These are phyloP conservation scores for Hypoxylon perforatum DNA, from an alignment of 495 filamentous ascomycete genomes.

Conservation along the genomic window DNA sequence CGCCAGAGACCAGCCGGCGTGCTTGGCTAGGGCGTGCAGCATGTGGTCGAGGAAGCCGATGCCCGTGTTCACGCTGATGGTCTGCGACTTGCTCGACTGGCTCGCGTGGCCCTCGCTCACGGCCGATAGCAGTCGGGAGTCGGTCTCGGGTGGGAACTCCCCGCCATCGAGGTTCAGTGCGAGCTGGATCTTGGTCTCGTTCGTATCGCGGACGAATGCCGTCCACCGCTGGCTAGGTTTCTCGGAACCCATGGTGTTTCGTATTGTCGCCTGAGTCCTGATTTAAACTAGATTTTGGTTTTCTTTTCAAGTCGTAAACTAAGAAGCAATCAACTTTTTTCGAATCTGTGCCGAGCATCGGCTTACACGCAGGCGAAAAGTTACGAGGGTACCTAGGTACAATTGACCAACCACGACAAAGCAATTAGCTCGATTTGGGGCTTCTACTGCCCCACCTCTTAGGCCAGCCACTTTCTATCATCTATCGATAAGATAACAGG, in stretches of 20 bases:
- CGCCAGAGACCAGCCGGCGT: conserved; percentile 89
- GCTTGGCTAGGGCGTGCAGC: conserved; percentile 96
- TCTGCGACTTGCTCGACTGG: conserved; percentile 82
- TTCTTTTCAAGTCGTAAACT: neutral
- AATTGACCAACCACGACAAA: conserved; percentile 38
- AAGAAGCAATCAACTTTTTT: conserved; percentile 17
- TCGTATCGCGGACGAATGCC: conserved; percentile 84
- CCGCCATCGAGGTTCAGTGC: conserved; percentile 95
- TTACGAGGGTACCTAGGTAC: conserved; percentile 8
- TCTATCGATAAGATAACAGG: conserved; percentile 36
- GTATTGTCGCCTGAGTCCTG: neutral
- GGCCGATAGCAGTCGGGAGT: conserved; percentile 52
- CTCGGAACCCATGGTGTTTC: conserved; percentile 49
- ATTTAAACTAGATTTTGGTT: neutral
- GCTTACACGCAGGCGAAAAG: conserved; percentile 22
- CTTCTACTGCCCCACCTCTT: conserved; percentile 11
- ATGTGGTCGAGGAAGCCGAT: conserved; percentile 99
- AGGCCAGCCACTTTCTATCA: conserved; percentile 12
- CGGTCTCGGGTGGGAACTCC: conserved; percentile 70
- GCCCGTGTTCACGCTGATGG: conserved; percentile 88
- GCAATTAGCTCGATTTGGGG: conserved; percentile 30
- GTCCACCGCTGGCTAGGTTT: conserved; percentile 68
- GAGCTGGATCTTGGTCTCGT: conserved; percentile 95
- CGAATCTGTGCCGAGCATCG: conserved; percentile 30
- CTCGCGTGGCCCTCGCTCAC: conserved; percentile 73